phyloP scores from a whole-genome alignment of 1,139 yeast genomes.

The Scheffersomyces parashehatae region DNA sequence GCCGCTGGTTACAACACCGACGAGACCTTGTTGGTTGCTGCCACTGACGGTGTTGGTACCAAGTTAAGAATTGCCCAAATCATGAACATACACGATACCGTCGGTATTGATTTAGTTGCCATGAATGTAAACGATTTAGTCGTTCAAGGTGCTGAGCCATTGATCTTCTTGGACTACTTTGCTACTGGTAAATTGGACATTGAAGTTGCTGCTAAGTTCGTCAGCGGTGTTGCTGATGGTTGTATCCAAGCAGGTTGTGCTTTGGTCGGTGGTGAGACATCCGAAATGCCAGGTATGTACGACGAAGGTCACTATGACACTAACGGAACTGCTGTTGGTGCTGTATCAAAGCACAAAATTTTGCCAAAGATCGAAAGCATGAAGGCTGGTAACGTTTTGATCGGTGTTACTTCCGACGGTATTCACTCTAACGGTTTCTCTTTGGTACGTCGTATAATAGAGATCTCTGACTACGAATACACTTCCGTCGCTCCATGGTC shows the following conservation, averaged over 20 bases:
- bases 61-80: constrained; percentile 93
- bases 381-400: constrained; percentile 75
- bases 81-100: constrained; percentile 86
- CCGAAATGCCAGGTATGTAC: constrained; percentile 99
- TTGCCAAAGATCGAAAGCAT: constrained; percentile 70
- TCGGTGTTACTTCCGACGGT: constrained; percentile 91
- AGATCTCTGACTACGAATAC: constrained; percentile 64
- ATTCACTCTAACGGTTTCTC: constrained; percentile 97
- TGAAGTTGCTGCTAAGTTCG: constrained; percentile 82
- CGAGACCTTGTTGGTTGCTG: constrained; percentile 86
- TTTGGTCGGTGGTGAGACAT: constrained; percentile 97
- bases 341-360: constrained; percentile 78
- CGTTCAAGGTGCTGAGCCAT: constrained; percentile 98
- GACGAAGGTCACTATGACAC: constrained; percentile 95
- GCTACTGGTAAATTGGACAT: constrained; percentile 93
- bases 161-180: constrained; percentile 92
- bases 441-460: constrained; percentile 91
- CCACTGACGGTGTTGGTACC: constrained; percentile 99
- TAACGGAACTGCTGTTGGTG: constrained; percentile 98
- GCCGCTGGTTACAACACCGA: constrained; percentile 79
- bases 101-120: constrained; percentile 97
- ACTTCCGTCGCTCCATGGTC: constrained; percentile 83
- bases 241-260: constrained; percentile 97
- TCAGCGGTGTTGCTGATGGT: constrained; percentile 94
- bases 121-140: constrained; percentile 98